phyloP scores from a whole-genome alignment of 2,329 filamentous ascomycete species.

The Xylariaceae sp. region DNA sequence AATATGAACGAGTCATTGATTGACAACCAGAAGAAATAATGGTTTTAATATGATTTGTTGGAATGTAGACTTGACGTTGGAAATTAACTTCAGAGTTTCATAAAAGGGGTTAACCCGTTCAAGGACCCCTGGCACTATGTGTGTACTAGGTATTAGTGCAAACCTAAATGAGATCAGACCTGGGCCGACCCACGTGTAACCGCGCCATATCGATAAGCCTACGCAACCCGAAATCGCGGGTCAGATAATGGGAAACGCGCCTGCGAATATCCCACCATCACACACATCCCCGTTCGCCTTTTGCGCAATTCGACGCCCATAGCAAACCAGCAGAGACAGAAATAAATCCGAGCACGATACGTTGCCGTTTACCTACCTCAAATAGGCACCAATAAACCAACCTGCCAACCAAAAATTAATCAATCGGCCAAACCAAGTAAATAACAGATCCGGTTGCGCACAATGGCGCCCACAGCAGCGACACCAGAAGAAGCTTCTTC shows the following conservation, averaged over 20 bases:
- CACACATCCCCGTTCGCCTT: background rate
- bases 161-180: background rate
- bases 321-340: background rate
- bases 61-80: background rate
- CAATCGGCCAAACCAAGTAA: background rate
- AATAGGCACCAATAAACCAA: background rate
- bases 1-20: slow-evolving; percentile 17
- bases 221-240: slow-evolving; percentile 24
- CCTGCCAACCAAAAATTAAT: too few relatives aligned
- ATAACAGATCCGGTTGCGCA: background rate
- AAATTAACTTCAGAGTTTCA: background rate
- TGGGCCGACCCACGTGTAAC: slow-evolving; percentile 15
- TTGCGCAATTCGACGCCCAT: background rate
- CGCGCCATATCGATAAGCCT: slow-evolving; percentile 34
- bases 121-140: background rate
- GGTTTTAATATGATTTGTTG: slow-evolving; percentile 3
- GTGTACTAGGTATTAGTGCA: background rate
- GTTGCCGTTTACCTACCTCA: background rate
- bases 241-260: slow-evolving; percentile 26
- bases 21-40: slow-evolving; percentile 10
- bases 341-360: background rate
- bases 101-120: background rate
- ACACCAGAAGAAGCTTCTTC: background rate
- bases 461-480: background rate
- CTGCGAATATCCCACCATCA: slow-evolving; percentile 2